A percentile compares a stretch with the other conserved stretches of the same genome.
These are phyloP conservation scores for Colletotrichum theobromicola DNA, from an alignment of 2,329 filamentous ascomycete genomes.

Conservation along the genomic window DNA sequence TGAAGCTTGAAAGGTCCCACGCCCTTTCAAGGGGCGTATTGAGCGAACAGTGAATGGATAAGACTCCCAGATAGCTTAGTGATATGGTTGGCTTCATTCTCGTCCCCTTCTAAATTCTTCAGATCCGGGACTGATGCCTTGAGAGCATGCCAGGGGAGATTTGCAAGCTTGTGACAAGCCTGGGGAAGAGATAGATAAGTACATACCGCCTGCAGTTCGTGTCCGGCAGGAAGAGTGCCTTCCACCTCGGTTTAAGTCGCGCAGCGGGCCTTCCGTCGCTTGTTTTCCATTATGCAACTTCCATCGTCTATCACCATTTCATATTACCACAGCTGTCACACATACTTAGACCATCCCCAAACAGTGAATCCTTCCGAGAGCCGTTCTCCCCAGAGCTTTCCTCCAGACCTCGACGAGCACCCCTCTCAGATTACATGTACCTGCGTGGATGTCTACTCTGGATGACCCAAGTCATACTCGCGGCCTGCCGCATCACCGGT, in stretches of 20 bases:
- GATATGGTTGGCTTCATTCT: neutral
- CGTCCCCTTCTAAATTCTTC: neutral
- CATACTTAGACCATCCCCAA: no score
- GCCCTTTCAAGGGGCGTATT: neutral
- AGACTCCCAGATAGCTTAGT: neutral
- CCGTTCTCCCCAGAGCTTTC: no score
- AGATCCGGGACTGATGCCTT: neutral
- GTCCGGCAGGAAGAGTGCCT: neutral
- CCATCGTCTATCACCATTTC: neutral
- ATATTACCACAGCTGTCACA: neutral
- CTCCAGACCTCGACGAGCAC: no score
- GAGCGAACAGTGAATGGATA: neutral
- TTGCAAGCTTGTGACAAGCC: neutral
- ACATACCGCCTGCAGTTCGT: neutral
- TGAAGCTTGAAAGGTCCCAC: neutral
- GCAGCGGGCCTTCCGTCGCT: neutral
- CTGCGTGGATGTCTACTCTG: no score
- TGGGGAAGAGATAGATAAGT: fast-evolving
- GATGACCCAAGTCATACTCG: no score
- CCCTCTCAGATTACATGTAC: no score
- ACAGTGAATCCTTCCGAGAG: no score
- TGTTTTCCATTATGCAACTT: neutral
- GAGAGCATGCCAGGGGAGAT: neutral
- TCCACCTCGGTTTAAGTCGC: neutral
- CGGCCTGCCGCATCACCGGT: no score